These are phyloP conservation scores for Tetraselmis striata DNA, from an alignment of 139 green algal species.

Conservation along the genomic window DNA sequence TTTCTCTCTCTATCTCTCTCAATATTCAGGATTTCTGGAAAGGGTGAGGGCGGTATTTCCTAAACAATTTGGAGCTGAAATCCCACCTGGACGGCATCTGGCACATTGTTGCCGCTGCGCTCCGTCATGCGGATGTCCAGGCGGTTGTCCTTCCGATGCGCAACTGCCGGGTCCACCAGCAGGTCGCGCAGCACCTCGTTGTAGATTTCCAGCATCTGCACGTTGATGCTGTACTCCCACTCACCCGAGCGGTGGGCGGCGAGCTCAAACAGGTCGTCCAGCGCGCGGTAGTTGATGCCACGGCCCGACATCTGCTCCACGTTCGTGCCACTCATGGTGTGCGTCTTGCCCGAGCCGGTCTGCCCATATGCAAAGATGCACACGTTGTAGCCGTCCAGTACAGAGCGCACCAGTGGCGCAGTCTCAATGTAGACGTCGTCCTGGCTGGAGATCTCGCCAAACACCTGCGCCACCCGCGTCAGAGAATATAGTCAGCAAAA, in stretches of 20 bases:
- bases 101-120: slow-evolving; percentile 71
- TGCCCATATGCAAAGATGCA: slow-evolving; percentile 83
- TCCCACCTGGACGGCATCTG: slow-evolving; percentile 61
- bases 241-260: slow-evolving; percentile 49
- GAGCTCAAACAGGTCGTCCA: slow-evolving; percentile 84
- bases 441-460: slow-evolving; percentile 61
- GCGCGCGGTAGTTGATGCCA: slow-evolving; percentile 84
- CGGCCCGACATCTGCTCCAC: slow-evolving; percentile 41
- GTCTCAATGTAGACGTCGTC: slow-evolving; percentile 79
- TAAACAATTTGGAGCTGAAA: too few relatives aligned
- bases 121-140: slow-evolving; percentile 70
- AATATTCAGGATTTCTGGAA: too few relatives aligned
- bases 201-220: slow-evolving; percentile 96
- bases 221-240: slow-evolving; percentile 62
- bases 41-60: too few relatives aligned
- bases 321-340: slow-evolving; percentile 77
- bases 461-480: too few relatives aligned
- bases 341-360: slow-evolving; percentile 77
- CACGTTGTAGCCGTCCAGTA: slow-evolving; percentile 89
- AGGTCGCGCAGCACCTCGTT: slow-evolving; percentile 85
- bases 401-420: slow-evolving; percentile 74
- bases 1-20: too few relatives aligned
- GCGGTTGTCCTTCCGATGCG: slow-evolving; percentile 8
- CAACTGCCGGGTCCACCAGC: slow-evolving; percentile 22
- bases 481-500: too few relatives aligned